A percentile compares a stretch with the other conserved stretches of the same genome.
These are phyloP conservation scores for Aspergillus brasiliensis DNA, from an alignment of 2,329 filamentous ascomycete genomes.

Conservation along the genomic window DNA sequence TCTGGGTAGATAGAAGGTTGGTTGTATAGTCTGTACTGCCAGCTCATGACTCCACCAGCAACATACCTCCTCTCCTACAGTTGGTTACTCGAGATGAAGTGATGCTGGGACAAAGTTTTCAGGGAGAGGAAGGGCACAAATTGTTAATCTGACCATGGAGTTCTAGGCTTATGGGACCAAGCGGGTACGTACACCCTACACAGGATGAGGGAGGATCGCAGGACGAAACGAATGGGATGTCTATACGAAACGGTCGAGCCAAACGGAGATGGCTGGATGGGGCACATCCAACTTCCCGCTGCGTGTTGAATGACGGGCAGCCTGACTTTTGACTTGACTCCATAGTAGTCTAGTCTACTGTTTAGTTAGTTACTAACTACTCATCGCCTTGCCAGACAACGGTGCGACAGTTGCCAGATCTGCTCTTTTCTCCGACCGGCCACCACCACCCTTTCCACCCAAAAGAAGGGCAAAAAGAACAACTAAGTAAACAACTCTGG, in stretches of 20 bases:
- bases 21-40: not conserved
- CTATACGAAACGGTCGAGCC: constrained; percentile 8
- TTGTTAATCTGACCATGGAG: not conserved
- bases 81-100: not conserved
- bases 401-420: not conserved
- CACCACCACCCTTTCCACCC: no score
- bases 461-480: no score
- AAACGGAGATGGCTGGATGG: constrained; percentile 7
- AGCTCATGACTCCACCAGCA: not conserved
- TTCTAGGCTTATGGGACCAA: not conserved
- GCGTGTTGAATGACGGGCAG: not conserved
- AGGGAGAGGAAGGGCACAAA: not conserved
- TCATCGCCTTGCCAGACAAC: not conserved
- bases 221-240: not conserved
- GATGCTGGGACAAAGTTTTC: constrained; percentile 1
- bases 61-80: constrained; percentile 1
- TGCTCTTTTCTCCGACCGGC: no score
- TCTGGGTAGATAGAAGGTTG: not conserved
- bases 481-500: no score
- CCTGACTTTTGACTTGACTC: not conserved
- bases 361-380: not conserved
- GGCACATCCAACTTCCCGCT: not conserved
- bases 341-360: no score
- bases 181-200: no score
- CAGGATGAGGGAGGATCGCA: not conserved